phyloP scores from a whole-genome alignment of 148 eudicot genomes.

The Silene latifolia region DNA sequence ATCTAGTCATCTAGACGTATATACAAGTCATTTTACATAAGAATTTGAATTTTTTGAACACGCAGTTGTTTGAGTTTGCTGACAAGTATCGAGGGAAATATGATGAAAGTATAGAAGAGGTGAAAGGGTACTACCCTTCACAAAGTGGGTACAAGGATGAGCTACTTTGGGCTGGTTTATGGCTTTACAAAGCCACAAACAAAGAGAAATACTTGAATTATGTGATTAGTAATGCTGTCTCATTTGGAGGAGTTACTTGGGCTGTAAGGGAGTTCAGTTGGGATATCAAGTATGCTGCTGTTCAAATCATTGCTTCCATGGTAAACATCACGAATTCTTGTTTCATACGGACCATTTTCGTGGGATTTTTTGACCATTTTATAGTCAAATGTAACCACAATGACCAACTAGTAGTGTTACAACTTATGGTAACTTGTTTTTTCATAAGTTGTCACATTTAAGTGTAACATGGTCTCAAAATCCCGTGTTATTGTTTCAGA shows the following conservation, averaged over 20 bases:
- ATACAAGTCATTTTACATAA: neutral
- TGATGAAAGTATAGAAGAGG: conserved; percentile 50
- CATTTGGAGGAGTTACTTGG: conserved; percentile 74
- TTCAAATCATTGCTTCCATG: conserved; percentile 33
- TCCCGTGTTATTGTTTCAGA: no score
- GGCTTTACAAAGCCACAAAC: conserved; percentile 78
- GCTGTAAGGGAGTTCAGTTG: conserved; percentile 51
- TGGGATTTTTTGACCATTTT: no score
- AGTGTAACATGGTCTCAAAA: no score
- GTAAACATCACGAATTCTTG: no score
- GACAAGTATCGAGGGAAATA: conserved; percentile 76
- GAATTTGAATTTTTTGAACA: neutral
- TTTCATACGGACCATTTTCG: no score
- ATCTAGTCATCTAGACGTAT: no score
- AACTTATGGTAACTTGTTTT: no score
- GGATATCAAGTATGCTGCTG: conserved; percentile 53
- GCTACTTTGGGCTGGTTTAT: conserved; percentile 74
- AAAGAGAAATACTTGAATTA: conserved; percentile 42
- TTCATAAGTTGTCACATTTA: no score
- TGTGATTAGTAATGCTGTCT: conserved; percentile 37
- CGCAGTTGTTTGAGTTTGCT: conserved; percentile 78
- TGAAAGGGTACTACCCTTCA: conserved; percentile 59
- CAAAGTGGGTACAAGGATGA: conserved; percentile 80
- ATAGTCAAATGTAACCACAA: no score
- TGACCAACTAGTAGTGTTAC: no score